These are phyloP conservation scores for Bothriochloa decipiens DNA, from an alignment of 176 grass and related monocot genomes.

Conservation along the genomic window DNA sequence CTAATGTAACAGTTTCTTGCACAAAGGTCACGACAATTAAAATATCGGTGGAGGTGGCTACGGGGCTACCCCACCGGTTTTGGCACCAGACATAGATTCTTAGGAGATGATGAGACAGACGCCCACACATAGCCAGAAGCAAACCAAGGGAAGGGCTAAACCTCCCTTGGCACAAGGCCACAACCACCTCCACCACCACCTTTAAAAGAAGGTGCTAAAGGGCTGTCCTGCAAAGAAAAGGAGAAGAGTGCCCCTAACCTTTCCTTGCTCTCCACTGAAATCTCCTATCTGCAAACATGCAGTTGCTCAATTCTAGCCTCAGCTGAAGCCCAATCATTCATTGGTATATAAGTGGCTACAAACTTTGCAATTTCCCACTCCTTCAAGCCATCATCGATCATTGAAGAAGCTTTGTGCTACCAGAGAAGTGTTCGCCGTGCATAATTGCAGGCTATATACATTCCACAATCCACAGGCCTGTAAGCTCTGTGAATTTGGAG, in stretches of 20 bases:
- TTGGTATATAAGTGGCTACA: constrained; percentile 43
- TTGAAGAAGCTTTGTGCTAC: constrained; percentile 39
- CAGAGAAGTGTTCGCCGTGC: neutral
- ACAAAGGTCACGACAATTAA: constrained; percentile 47
- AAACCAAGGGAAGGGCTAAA: constrained; percentile 46
- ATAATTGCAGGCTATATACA: constrained; percentile 25
- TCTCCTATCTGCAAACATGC: constrained; percentile 56
- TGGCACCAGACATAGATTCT: constrained; percentile 71
- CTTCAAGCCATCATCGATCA: constrained; percentile 48
- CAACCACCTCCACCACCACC: constrained; percentile 62
- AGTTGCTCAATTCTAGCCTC: constrained; percentile 45
- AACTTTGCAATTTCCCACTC: constrained; percentile 44
- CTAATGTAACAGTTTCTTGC: constrained; percentile 17
- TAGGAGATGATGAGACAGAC: constrained; percentile 57
- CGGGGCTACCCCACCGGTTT: constrained; percentile 56
- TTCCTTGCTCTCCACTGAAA: constrained; percentile 67
- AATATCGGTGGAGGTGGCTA: constrained; percentile 58
- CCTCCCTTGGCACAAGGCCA: constrained; percentile 25
- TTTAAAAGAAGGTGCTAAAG: constrained; percentile 80
- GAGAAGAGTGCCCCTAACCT: constrained; percentile 64
- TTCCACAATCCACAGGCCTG: constrained; percentile 28
- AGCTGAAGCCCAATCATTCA: constrained; percentile 45
- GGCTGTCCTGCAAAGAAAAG: constrained; percentile 60
- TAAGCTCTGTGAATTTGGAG: constrained; percentile 24
- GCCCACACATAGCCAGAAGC: constrained; percentile 40